Conservation (phyloP, 2,329 filamentous ascomycete species). For the Fusarium nisikadoi region DNA sequence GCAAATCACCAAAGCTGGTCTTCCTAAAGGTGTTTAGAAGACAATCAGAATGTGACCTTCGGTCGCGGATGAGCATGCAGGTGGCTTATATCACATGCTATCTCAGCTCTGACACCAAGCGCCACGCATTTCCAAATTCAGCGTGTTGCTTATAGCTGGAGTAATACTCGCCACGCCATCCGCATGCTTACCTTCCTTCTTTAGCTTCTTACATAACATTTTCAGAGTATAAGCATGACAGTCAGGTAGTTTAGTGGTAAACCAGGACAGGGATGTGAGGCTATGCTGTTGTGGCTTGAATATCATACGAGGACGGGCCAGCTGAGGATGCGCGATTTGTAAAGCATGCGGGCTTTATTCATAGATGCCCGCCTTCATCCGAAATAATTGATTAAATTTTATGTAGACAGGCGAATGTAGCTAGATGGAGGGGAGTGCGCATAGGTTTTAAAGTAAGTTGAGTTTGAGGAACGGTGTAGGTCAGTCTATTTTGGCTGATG, state of each 20-base stretch:
- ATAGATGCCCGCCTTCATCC: neutral
- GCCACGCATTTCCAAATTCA: neutral
- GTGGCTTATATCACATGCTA: neutral
- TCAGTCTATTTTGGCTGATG: too few relatives aligned
- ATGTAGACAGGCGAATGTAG: neutral
- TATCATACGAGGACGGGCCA: neutral
- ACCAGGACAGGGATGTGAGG: neutral
- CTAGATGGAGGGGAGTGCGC: neutral
- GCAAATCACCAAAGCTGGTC: too few relatives aligned
- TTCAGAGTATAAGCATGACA: neutral
- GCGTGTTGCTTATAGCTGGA: neutral
- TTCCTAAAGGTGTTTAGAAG: neutral
- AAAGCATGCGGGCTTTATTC: neutral
- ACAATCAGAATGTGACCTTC: too few relatives aligned
- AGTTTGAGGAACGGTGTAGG: neutral
- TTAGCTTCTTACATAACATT: neutral
- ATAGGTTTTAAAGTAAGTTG: neutral
- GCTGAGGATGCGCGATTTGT: neutral
- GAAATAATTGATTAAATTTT: neutral
- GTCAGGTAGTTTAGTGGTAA: neutral
- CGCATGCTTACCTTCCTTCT: neutral
- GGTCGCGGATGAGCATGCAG: neutral
- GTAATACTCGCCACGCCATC: neutral
- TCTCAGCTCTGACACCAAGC: neutral
- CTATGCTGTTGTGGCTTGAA: neutral